Percentiles rank a stretch among this genome's conserved stretches.
These are phyloP conservation scores for Suillus subluteus DNA, from an alignment of 768 basidiomycete genomes.

Conservation along the genomic window DNA sequence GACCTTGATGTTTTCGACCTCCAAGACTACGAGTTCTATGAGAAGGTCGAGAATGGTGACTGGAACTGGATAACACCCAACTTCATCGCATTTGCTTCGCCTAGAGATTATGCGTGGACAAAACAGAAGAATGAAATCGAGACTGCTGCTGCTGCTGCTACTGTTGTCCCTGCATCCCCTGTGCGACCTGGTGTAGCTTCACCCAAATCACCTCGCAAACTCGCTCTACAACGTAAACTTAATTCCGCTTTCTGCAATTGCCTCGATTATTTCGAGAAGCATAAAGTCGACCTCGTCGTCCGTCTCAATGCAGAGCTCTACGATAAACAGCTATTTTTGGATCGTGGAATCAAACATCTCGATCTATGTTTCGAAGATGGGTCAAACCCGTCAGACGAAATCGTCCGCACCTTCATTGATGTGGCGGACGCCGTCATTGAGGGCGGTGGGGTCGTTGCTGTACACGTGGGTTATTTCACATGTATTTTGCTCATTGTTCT, in stretches of 20 bases:
- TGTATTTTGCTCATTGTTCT: slow-evolving; percentile 14
- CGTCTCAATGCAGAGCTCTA: slow-evolving; percentile 94
- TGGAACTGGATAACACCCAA: slow-evolving; percentile 95
- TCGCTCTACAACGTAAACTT: slow-evolving; percentile 76
- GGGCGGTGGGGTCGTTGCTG: slow-evolving; percentile 79
- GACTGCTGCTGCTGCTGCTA: slow-evolving; percentile 31
- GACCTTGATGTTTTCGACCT: slow-evolving; percentile 95
- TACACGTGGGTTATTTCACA: slow-evolving; percentile 66
- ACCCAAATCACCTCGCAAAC: slow-evolving; percentile 34
- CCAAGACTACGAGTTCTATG: slow-evolving; percentile 92
- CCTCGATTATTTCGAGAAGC: slow-evolving; percentile 89
- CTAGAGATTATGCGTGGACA: slow-evolving; percentile 80
- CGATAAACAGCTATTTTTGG: slow-evolving; percentile 78
- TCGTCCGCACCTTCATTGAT: slow-evolving; percentile 89
- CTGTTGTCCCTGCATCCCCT: slow-evolving; percentile 25
- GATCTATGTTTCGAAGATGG: slow-evolving; percentile 98
- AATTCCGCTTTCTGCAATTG: slow-evolving; percentile 86
- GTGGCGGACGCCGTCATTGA: slow-evolving; percentile 80
- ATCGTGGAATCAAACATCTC: slow-evolving; percentile 84
- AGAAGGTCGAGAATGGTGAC: slow-evolving; percentile 94
- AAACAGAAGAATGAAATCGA: slow-evolving; percentile 73
- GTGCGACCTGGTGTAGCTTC: slow-evolving; percentile 31
- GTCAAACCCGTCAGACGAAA: slow-evolving; percentile 95
- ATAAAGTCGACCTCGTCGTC: slow-evolving; percentile 87
- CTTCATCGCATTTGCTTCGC: slow-evolving; percentile 94